Conservation (phyloP, 768 basidiomycete genomes). For the Cystobasidium tubakii region DNA sequence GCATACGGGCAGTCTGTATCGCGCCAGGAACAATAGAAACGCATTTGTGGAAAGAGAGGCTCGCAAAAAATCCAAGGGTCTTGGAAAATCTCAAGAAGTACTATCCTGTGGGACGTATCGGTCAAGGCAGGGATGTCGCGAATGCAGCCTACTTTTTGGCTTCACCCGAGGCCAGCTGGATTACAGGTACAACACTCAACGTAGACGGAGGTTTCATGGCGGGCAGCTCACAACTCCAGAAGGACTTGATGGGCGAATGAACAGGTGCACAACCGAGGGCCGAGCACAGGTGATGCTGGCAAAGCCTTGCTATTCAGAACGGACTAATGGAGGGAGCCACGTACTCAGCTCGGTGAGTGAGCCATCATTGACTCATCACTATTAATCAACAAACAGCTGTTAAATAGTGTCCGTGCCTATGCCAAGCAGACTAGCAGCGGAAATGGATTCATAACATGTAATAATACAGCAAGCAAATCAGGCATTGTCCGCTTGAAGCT, state of each 20-base stretch:
- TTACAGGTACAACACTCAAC: slow-evolving; percentile 14
- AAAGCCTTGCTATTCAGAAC: too few relatives aligned
- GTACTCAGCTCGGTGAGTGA: too few relatives aligned
- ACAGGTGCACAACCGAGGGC: too few relatives aligned
- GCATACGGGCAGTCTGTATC: slow-evolving; percentile 30
- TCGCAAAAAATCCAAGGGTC: slow-evolving; percentile 16
- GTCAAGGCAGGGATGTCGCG: slow-evolving; percentile 18
- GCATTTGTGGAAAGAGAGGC: slow-evolving; percentile 20
- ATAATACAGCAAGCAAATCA: not conserved
- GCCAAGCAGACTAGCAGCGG: not conserved
- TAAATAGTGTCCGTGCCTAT: too few relatives aligned
- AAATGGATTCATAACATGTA: not conserved
- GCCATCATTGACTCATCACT: too few relatives aligned
- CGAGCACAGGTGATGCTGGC: too few relatives aligned
- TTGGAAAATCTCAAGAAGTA: slow-evolving; percentile 32
- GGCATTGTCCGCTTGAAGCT: slow-evolving; percentile 24
- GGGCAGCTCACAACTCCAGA: slow-evolving; percentile 18
- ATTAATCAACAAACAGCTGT: too few relatives aligned
- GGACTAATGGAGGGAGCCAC: too few relatives aligned
- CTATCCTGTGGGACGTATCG: slow-evolving; percentile 32
- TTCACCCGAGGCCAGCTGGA: slow-evolving; percentile 20
- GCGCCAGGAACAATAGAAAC: slow-evolving; percentile 29
- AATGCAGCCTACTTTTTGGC: slow-evolving; percentile 33
- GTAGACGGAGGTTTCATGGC: slow-evolving; percentile 33
- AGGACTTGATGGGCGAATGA: slow-evolving; percentile 30